These are phyloP conservation scores for Halophytophthora polymorphica DNA, from an alignment of 352 stramenopile species.

Conservation along the genomic window DNA sequence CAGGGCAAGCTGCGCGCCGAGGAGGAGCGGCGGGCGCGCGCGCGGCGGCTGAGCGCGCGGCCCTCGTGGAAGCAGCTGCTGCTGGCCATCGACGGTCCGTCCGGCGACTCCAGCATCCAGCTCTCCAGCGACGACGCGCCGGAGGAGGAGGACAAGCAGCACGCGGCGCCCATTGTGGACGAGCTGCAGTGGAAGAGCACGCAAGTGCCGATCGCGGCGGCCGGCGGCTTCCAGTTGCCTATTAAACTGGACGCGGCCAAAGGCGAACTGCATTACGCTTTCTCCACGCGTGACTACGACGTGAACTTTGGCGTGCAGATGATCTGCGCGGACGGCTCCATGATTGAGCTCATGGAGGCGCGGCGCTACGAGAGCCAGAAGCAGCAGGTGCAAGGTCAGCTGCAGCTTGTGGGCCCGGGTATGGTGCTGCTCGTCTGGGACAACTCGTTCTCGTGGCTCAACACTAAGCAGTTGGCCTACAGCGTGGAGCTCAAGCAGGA, in stretches of 20 bases:
- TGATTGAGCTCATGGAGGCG: constrained; percentile 48
- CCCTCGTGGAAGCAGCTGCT: constrained; percentile 61
- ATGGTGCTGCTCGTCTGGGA: constrained; percentile 73
- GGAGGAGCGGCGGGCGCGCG: constrained; percentile 39
- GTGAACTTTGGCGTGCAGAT: constrained; percentile 74
- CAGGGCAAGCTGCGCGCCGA: constrained; percentile 45
- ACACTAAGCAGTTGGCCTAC: constrained; percentile 76
- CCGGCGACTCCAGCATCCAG: constrained; percentile 9
- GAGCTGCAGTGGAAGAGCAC: constrained; percentile 77
- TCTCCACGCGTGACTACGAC: constrained; percentile 71
- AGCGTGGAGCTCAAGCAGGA: constrained; percentile 66
- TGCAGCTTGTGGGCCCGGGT: constrained; percentile 48
- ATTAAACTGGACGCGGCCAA: constrained; percentile 67
- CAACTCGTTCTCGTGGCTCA: constrained; percentile 84
- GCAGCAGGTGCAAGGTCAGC: constrained; percentile 34
- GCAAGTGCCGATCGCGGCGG: constrained; percentile 63
- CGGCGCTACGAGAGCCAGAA: constrained; percentile 71
- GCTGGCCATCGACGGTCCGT: constrained; percentile 44
- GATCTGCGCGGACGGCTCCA: constrained; percentile 50
- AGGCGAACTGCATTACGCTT: constrained; percentile 58
- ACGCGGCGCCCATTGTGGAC: constrained; percentile 32
- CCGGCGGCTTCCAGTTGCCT: constrained; percentile 61
- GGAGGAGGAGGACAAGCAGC: not conserved
- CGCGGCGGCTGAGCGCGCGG: constrained; percentile 38
- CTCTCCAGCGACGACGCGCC: constrained; percentile 13